Base-by-base conservation (phyloP, 1,284 basidiomycete genomes). In the Cystobasidium pallidum region DNA sequence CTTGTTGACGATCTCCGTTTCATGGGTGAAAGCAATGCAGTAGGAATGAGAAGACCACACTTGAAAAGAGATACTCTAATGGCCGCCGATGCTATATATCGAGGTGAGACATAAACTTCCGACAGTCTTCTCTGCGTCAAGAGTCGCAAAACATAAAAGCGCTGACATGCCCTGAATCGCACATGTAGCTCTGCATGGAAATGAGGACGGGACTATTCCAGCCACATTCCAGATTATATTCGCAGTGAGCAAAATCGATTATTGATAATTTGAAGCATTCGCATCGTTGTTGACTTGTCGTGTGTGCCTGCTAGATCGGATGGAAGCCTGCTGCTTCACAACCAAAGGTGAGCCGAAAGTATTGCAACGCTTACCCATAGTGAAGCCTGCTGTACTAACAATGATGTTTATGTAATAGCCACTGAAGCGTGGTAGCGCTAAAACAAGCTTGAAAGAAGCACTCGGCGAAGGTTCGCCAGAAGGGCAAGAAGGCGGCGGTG, bases 221-320 rank as follows among this genome's bases (percentile, higher is more conserved):
- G 96, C 96, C 15, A 99, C 96, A 3, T 99, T 97, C 82, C 91
- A 95, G 79, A 84, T 98, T 65, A 93, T 99, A 74, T 97, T 91
- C 80, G 88, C 98, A 85, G 94, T 92, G 76, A 76, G 85, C 82
- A 45, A 34, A 21, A 39, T n/a, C 36, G 13, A 7, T 39, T 39
- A 39, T 13, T 13, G 36, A 39, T 39, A 13, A 13, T 39, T n/a
- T n/a, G n/a, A n/a, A n/a, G n/a, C n/a, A n/a, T n/a, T n/a, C n/a
- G n/a, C n/a, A 3, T 45, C n/a, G n/a, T 52, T 30, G 4, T 41
- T 13, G 41, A 28, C 58, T 43, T 19, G 41, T 49, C 51, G 49
- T 45, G 34, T 24, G 24, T 15, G 2, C 8, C 19, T 24, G 28
- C 39, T 76, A 95, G 92, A 97, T 99, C 81, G 95, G 96, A n/a